Conservation (phyloP, 768 basidiomycete species). For the Rhodotorula paludigena region DNA sequence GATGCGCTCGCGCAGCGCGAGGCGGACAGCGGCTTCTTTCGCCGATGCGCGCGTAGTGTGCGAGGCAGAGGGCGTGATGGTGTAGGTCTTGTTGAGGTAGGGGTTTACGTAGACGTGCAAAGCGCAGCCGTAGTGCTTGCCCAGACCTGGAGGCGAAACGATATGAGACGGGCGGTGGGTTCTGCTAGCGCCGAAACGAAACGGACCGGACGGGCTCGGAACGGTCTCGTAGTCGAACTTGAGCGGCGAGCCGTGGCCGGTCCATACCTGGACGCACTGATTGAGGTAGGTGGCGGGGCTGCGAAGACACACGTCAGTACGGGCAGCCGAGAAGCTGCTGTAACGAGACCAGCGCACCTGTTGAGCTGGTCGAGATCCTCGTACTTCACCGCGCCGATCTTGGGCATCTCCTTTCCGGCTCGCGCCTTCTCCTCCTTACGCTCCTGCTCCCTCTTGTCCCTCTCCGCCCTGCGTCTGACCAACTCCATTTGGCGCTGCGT, state of each 20-base stretch:
- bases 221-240: neutral
- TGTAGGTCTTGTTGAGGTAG: neutral
- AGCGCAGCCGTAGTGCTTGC: conserved; percentile 11
- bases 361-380: conserved; percentile 8
- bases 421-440: neutral
- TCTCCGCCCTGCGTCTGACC: neutral
- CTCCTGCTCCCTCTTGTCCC: neutral
- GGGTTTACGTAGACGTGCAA: neutral
- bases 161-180: no score
- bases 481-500: neutral
- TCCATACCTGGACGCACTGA: conserved; percentile 12
- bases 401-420: neutral
- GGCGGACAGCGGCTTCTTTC: conserved; percentile 18
- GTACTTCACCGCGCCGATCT: neutral
- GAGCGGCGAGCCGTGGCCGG: conserved; percentile 8
- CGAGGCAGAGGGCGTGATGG: neutral
- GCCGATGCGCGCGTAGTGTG: neutral
- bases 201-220: neutral
- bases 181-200: neutral
- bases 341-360: neutral
- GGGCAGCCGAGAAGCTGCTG: no score
- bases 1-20: conserved; percentile 2
- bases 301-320: neutral
- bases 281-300: conserved; percentile 19
- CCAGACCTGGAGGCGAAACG: neutral